Evolutionary conservation across 306 rosid species (phyloP), one percentile per base, ranked within the genome.

Genomic region (Cicer arietinum): DNA sequence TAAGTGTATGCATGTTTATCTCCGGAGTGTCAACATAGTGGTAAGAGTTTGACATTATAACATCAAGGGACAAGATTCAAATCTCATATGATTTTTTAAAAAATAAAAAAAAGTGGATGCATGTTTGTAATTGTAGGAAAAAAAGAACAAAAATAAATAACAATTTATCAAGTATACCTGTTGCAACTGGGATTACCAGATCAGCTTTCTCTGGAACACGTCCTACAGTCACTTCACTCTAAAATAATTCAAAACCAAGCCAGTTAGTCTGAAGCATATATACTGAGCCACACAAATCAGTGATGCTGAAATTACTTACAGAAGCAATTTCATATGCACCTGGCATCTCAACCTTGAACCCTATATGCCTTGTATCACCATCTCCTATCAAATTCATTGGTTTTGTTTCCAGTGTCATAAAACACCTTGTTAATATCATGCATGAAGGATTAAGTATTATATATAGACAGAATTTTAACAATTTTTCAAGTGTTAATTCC

Each of bases 131-230:
- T 69, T 43, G 57, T 56, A 22, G 56, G 40, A 6, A 25, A 48
- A 25, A 9, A n/a, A 18, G 43, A 43, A 71, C 53, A 1, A 73
- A 67, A 66, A 20, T 73, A 58, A 16, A 66, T 8, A 56, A 6
- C 12, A 61, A 1, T 40, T 69, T 47, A 63, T 35, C 53, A 43
- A 10, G 3, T 35, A 68, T 85, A 94, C 98, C 96, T 86, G 98
- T 94, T 30, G 97, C 96, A 78, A 94, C 89, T 42, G 94, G 96
- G 80, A 94, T 91, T 35, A 90, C 96, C 66, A 91, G 37, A 77
- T 91, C 94, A 45, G 94, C 98, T 85, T 94, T 86, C 37, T 76
- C 98, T 10, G 96, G 96, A 82, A 90, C 85, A 18, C 97, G 97
- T 17, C 98, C 97, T 65, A 94, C 92, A 39, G 88, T 94, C 39